Evolutionary conservation across 768 basidiomycete genomes (phyloP).

Genomic region (Phanerochaete sordida): DNA sequence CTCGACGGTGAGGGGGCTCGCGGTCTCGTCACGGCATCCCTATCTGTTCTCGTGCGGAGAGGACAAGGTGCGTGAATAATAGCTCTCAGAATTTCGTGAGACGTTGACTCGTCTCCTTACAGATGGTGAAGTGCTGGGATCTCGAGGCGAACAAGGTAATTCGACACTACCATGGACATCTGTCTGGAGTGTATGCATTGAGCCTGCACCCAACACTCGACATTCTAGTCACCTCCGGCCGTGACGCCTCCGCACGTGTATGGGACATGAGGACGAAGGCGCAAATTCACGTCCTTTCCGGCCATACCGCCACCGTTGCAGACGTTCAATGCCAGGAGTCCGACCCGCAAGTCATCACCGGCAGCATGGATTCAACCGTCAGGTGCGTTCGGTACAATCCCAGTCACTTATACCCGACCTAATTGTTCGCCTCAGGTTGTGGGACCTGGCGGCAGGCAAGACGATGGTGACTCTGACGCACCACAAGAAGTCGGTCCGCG

Average conservation of each 20-base stretch:
- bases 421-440: slow-evolving; percentile 53
- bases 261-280: slow-evolving; percentile 99
- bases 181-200: slow-evolving; percentile 95
- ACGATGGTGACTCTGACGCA: slow-evolving; percentile 97
- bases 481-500: slow-evolving; percentile 96
- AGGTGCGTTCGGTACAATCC: too few relatives aligned
- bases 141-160: slow-evolving; percentile 99
- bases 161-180: slow-evolving; percentile 96
- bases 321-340: slow-evolving; percentile 96
- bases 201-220: slow-evolving; percentile 95
- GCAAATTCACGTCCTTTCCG: slow-evolving; percentile 88
- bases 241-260: slow-evolving; percentile 94
- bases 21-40: slow-evolving; percentile 89
- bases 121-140: slow-evolving; percentile 99
- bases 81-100: background rate
- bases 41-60: slow-evolving; percentile 98
- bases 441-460: slow-evolving; percentile 98
- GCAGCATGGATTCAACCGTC: slow-evolving; percentile 97
- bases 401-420: too few relatives aligned
- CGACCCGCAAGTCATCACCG: slow-evolving; percentile 97
- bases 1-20: slow-evolving; percentile 91
- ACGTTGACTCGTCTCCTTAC: background rate
- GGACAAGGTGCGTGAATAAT: slow-evolving; percentile 68
- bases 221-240: slow-evolving; percentile 89
- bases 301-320: slow-evolving; percentile 93